Evolutionary conservation across 1,139 yeast species (phyloP).

Genomic region (Nakaseomyces delphensis): DNA sequence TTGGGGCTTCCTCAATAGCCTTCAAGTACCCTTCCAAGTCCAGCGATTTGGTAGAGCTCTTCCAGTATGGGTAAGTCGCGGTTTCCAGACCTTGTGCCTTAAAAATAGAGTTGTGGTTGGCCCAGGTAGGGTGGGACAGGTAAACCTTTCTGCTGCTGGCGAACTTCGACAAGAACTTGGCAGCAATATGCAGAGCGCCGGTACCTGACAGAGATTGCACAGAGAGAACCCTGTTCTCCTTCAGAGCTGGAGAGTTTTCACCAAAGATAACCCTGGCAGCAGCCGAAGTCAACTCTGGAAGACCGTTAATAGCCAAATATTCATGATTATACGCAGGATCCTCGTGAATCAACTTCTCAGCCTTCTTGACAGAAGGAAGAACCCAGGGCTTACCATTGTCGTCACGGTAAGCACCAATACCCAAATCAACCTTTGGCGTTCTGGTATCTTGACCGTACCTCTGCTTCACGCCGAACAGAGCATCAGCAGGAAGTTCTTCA

Average conservation of each 20-base stretch:
- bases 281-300: conserved; percentile 57
- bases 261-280: conserved; percentile 79
- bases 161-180: conserved; percentile 51
- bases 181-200: conserved; percentile 89
- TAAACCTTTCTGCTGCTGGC: conserved; percentile 48
- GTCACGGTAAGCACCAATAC: conserved; percentile 96
- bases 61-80: conserved; percentile 74
- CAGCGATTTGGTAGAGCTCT: conserved; percentile 51
- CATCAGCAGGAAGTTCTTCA: conserved; percentile 63
- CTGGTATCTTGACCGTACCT: conserved; percentile 59
- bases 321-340: conserved; percentile 78
- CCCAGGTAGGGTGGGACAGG: conserved; percentile 92
- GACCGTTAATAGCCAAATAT: conserved; percentile 81
- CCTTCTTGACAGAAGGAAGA: conserved; percentile 69
- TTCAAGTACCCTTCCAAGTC: conserved; percentile 62
- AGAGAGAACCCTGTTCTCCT: conserved; percentile 52
- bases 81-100: conserved; percentile 55
- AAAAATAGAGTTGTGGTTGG: conserved; percentile 83
- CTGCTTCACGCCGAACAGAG: conserved; percentile 76
- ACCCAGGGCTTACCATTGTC: conserved; percentile 91
- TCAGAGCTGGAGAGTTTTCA: conserved; percentile 46
- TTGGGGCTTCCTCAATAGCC: conserved; percentile 63
- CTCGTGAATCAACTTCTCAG: conserved; percentile 49
- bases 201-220: conserved; percentile 91
- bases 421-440: conserved; percentile 63